Evolutionary conservation across 1,284 basidiomycete genomes (phyloP).

Genomic region (Rhodotorula sp.): DNA sequence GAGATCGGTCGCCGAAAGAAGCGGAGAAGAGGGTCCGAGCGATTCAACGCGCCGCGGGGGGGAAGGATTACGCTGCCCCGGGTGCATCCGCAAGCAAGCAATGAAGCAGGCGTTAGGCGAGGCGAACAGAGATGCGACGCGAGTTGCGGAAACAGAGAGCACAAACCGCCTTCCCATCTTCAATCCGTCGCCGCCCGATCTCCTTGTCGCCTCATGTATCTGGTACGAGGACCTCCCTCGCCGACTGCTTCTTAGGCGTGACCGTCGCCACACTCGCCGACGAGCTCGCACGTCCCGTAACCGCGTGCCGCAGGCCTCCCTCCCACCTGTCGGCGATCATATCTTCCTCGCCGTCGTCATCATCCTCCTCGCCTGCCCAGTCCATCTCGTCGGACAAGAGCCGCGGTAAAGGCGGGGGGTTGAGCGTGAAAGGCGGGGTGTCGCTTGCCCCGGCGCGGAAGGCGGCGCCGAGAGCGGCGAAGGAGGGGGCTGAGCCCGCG

Average conservation of each 20-base stretch:
- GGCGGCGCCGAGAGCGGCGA: slow-evolving; percentile 41
- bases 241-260: slow-evolving; percentile 11
- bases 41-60: neutral
- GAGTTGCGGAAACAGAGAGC: too few relatives aligned
- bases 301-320: neutral
- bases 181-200: neutral
- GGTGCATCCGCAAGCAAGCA: too few relatives aligned
- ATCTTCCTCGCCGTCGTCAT: neutral
- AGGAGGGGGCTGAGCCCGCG: slow-evolving; percentile 28
- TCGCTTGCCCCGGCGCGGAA: slow-evolving; percentile 30
- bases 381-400: slow-evolving; percentile 12
- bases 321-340: slow-evolving; percentile 2
- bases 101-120: neutral
- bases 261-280: slow-evolving; percentile 8
- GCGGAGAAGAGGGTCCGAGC: neutral
- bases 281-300: neutral
- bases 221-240: slow-evolving; percentile 14
- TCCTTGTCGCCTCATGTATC: slow-evolving; percentile 9
- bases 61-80: too few relatives aligned
- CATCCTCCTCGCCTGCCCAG: neutral
- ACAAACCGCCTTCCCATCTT: neutral
- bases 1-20: neutral
- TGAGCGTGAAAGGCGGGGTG: neutral
- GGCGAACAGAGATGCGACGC: too few relatives aligned
- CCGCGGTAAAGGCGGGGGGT: neutral